Evolutionary conservation across 169 alveolate genomes (phyloP), one percentile per base, ranked within the genome.

Genomic region (Plasmodium falciparum): DNA sequence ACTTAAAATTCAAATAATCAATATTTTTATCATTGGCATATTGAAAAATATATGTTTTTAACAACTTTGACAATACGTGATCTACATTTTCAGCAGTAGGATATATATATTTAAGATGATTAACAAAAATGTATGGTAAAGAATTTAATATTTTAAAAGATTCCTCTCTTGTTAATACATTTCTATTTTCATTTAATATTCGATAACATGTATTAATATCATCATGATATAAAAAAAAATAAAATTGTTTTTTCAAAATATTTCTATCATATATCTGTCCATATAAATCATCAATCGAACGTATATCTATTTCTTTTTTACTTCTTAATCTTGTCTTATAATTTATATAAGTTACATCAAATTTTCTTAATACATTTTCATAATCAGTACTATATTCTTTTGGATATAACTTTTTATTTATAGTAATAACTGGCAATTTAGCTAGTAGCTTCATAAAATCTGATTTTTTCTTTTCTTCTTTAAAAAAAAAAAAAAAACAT

Each of bases 311-410:
- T 22, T 94, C 97, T 20, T 88, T 90, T 70, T 85, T 72, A 49
- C 78, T 92, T 17, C 94, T 78, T 24, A 94, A 73, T 26, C 95
- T 67, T n/a, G 97, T 94, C 62, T 94, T 94, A 86, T 93, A 94
- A 91, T 94, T 94, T 56, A 94, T 93, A 20, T 74, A 86, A 5
- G 91, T 90, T 0, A 95, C 95, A 29, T 92, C 85, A 80, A 70
- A 95, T 22, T 88, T 76, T 66, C 96, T 56, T 17, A 94, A 72
- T 20, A 94, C 74, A 24, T 91, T 86, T 62, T 94, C 97, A 65
- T 94, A 94, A 69, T 94, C 97, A 54, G 90, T 80, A 29, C 90
- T 80, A 17, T 69, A 67, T 29, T 80, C 90, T 62, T 52, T 80
- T 29, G 90, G 90, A 62, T 56, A 80, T 3, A 80, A 49, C 22